Evolutionary conservation across 2,329 filamentous ascomycete species (phyloP).

Genomic region (Cercospora zeae-maydis): DNA sequence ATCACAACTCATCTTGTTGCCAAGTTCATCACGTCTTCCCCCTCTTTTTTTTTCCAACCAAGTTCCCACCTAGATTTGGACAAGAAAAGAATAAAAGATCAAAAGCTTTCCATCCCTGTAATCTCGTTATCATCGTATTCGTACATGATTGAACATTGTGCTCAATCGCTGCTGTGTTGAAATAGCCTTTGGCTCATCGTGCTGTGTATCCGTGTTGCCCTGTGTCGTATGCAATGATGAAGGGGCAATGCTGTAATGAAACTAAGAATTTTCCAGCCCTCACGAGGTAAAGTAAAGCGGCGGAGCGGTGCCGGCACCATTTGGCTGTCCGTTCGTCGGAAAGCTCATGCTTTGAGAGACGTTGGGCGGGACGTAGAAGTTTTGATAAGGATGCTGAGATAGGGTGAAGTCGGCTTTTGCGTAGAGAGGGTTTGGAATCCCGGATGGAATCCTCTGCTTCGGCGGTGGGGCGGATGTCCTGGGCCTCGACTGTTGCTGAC

Average conservation of each 20-base stretch:
- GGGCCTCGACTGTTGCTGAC: slow-evolving; percentile 17
- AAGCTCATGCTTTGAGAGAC: slow-evolving; percentile 7
- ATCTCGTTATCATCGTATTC: neutral
- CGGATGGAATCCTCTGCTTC: slow-evolving; percentile 41
- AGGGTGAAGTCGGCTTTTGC: slow-evolving; percentile 70
- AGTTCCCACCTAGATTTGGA: neutral
- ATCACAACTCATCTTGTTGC: neutral
- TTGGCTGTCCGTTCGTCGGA: slow-evolving; percentile 6
- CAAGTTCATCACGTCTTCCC: neutral
- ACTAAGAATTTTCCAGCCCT: neutral
- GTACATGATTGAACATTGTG: neutral
- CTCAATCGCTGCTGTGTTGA: neutral
- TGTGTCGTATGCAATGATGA: neutral
- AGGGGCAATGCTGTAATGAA: neutral
- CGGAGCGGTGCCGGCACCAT: neutral
- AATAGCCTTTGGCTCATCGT: neutral
- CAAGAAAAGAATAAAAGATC: neutral
- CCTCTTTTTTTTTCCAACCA: neutral
- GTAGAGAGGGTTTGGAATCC: slow-evolving; percentile 67
- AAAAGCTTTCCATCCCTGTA: neutral
- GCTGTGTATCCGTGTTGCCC: neutral
- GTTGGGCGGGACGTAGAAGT: slow-evolving; percentile 69
- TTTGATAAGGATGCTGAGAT: slow-evolving; percentile 77
- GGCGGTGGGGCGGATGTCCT: slow-evolving; percentile 16
- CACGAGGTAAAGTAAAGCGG: slow-evolving; percentile 11